Conservation (phyloP, 768 basidiomycete genomes). For the Boletellus emodensis region DNA sequence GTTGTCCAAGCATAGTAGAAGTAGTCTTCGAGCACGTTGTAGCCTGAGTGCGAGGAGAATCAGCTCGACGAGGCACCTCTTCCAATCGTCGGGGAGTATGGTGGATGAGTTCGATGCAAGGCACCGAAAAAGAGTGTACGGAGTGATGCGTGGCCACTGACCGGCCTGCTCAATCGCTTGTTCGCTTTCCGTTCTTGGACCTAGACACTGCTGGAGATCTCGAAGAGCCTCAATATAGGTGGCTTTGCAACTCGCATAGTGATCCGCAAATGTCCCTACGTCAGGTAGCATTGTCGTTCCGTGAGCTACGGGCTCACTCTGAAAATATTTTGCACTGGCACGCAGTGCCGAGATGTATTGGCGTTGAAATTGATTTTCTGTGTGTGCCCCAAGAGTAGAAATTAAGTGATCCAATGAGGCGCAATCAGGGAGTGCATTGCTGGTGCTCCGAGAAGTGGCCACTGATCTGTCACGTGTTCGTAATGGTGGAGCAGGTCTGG, state of each 20-base stretch:
- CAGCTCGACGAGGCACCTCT: constrained; percentile 25
- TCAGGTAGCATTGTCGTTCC: neutral
- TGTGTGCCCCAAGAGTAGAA: neutral
- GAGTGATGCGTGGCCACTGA: constrained; percentile 38
- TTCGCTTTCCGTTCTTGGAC: constrained; percentile 17
- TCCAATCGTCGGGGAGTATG: constrained; percentile 27
- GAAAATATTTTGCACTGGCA: neutral
- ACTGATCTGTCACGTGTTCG: neutral
- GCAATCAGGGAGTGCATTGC: neutral
- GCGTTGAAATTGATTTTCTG: neutral
- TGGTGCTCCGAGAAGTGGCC: too few relatives aligned
- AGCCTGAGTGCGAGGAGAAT: constrained; percentile 29
- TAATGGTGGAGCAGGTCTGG: neutral
- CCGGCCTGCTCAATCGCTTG: constrained; percentile 16
- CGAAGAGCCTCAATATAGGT: neutral
- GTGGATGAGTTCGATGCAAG: constrained; percentile 26
- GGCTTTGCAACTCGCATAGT: constrained; percentile 10
- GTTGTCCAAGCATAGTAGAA: constrained; percentile 19
- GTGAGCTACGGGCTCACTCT: neutral
- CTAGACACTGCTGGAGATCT: constrained; percentile 6
- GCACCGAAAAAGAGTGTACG: constrained; percentile 26
- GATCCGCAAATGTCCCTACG: neutral
- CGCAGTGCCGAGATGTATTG: neutral
- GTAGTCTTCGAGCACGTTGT: constrained; percentile 38
- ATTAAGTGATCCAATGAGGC: neutral